phyloP scores from a whole-genome alignment of 1,284 basidiomycete genomes.

The Inonotus hispidus region DNA sequence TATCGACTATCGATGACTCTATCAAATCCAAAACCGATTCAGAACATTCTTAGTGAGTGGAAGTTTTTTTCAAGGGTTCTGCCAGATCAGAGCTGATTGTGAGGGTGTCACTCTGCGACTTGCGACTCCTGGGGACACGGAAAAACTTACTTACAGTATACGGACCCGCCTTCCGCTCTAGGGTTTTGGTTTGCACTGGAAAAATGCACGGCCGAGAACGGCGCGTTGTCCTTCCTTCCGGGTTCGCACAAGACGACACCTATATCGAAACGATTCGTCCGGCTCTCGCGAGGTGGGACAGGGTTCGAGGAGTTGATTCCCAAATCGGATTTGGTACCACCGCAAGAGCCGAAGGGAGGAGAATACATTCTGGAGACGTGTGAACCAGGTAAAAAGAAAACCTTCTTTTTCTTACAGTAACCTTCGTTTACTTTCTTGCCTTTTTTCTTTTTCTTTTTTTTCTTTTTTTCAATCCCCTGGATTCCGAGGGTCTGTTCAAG shows the following conservation, averaged over 20 bases:
- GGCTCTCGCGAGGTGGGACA: slow-evolving; percentile 74
- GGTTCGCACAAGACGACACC: slow-evolving; percentile 78
- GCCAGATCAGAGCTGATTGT: background rate
- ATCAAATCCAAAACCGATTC: background rate
- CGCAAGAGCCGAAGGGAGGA: slow-evolving; percentile 22
- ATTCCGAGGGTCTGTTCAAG: background rate
- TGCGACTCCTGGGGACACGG: no score
- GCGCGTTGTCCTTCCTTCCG: slow-evolving; percentile 87
- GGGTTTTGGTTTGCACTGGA: slow-evolving; percentile 97
- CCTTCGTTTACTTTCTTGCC: no score
- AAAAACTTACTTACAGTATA: slow-evolving; percentile 55
- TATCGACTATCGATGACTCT: background rate
- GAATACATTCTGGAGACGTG: slow-evolving; percentile 72
- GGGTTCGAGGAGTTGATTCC: slow-evolving; percentile 64
- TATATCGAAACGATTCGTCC: slow-evolving; percentile 80
- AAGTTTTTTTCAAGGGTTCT: background rate
- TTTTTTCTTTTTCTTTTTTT: background rate
- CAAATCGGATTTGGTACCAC: slow-evolving; percentile 38
- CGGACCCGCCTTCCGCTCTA: slow-evolving; percentile 83
- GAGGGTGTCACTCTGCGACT: background rate
- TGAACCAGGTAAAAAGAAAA: slow-evolving; percentile 53
- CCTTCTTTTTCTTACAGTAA: background rate
- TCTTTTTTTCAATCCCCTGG: background rate
- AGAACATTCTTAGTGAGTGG: slow-evolving; percentile 70
- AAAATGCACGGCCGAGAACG: slow-evolving; percentile 78